phyloP scores from a whole-genome alignment of 2,329 filamentous ascomycete genomes.

The Scleromitrula shiraiana region DNA sequence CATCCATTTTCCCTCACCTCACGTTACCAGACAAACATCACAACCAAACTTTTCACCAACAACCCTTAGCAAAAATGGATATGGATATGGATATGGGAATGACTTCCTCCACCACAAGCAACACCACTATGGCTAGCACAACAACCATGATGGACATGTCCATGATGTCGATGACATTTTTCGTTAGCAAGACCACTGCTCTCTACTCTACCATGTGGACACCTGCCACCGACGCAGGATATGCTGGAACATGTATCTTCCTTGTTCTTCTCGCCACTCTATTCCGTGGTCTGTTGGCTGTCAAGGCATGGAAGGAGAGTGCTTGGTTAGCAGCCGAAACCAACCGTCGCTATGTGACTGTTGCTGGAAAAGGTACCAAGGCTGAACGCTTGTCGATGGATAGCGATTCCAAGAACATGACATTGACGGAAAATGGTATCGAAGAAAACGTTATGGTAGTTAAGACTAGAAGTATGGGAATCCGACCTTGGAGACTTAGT shows the following conservation, averaged over 20 bases:
- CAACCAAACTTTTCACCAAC: neutral
- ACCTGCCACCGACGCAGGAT: conserved; percentile 59
- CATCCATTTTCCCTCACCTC: neutral
- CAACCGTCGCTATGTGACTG: conserved; percentile 67
- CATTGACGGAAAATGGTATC: conserved; percentile 66
- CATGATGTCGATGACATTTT: conserved; percentile 55
- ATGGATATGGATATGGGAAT: conserved; percentile 14
- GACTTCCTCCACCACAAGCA: conserved; percentile 20
- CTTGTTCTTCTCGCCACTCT: conserved; percentile 66
- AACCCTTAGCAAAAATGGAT: conserved; percentile 9
- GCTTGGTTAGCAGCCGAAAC: conserved; percentile 65
- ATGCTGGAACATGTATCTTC: conserved; percentile 89
- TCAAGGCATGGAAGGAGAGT: conserved; percentile 54
- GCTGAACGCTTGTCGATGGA: conserved; percentile 32
- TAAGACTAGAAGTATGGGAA: conserved; percentile 42
- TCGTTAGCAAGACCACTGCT: conserved; percentile 51
- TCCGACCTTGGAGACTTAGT: conserved; percentile 70
- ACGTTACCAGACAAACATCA: neutral
- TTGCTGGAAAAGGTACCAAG: conserved; percentile 48
- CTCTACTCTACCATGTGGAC: conserved; percentile 67
- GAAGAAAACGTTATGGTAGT: conserved; percentile 76
- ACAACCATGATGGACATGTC: conserved; percentile 40
- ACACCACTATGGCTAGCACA: conserved; percentile 20
- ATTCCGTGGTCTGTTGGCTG: conserved; percentile 63
- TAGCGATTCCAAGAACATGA: conserved; percentile 52